These are phyloP conservation scores for Pachyrhizus erosus DNA, from an alignment of 306 rosid species.

Conservation along the genomic window DNA sequence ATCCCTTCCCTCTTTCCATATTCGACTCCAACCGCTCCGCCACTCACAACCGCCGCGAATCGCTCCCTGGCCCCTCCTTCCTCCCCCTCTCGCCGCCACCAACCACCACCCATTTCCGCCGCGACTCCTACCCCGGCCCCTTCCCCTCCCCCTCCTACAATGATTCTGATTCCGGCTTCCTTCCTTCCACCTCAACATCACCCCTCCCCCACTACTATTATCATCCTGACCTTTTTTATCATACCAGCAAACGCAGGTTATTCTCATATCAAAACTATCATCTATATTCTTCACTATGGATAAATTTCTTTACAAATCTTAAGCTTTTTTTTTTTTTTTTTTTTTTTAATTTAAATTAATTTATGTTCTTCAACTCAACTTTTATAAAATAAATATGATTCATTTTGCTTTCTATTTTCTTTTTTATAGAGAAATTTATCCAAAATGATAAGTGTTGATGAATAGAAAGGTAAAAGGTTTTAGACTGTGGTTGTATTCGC, in stretches of 20 bases:
- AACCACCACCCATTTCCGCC: background rate
- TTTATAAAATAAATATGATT: too few species aligned
- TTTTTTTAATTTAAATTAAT: too few species aligned
- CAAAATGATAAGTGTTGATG: background rate
- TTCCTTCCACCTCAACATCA: slow-evolving; percentile 11
- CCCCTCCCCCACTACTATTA: background rate
- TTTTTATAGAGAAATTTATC: background rate
- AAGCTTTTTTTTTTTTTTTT: too few species aligned
- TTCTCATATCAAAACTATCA: background rate
- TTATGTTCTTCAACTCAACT: background rate
- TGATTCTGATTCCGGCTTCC: slow-evolving; percentile 30
- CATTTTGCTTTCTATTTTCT: too few species aligned
- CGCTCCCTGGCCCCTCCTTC: slow-evolving; percentile 20
- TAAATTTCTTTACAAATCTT: too few species aligned
- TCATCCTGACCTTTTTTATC: background rate
- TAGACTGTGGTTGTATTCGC: background rate
- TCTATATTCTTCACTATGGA: background rate
- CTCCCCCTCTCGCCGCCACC: slow-evolving; percentile 8
- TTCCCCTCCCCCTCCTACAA: slow-evolving; percentile 17
- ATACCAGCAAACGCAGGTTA: background rate
- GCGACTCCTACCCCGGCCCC: slow-evolving; percentile 46
- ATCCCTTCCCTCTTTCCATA: background rate
- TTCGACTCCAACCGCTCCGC: background rate
- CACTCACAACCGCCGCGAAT: slow-evolving; percentile 35
- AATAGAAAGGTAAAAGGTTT: background rate